Evolutionary conservation across 1,284 basidiomycete genomes (phyloP), one percentile per base, ranked within the genome.

Genomic region (Boletus semigastroideus): DNA sequence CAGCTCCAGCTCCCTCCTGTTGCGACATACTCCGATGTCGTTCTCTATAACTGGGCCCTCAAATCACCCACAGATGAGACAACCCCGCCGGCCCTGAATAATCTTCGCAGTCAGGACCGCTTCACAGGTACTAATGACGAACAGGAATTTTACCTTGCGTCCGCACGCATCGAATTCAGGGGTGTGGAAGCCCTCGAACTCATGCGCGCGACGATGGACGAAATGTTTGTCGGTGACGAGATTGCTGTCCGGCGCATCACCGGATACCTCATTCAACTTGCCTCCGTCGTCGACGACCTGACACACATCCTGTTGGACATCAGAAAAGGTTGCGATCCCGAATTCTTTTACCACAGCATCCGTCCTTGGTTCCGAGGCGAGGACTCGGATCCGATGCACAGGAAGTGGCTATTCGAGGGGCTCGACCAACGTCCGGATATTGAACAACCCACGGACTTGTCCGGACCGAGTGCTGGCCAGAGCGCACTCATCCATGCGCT

Each of bases 291-390:
- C 54, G 78, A 82, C 46, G 79, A 84, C 8, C 75, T 96, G 36
- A 76, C 77, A 8, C 62, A 60, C 22, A 59, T 91, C 52, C 77
- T 95, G 16, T 72, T 84, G 17, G 74, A 77, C 42, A 82, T 97
- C 34, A 80, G 84, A 52, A 77, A 84, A 8, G 86, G 83, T 7
- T 92, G 92, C 67, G 82, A 88, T 56, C 92, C 94, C 0, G 76
- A 80, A 9, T 75, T 84, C 30, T 98, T 97, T 63, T 98, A 94
- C 70, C 81, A 88, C 68, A 74, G 82, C 34, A 86, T 98, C 55
- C 79, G 95, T 13, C 95, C 94, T 0, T 98, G 95, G 94, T 93
- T 98, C 74, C 79, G 84, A 22, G 95, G 94, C 5, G 83, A 84
- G 30, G 91, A 94, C 65, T 85, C 87, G 2, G 82, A 83, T 57